Base-by-base conservation (phyloP, 78 protist genomes). In the Monocercomonoides exilis region DNA sequence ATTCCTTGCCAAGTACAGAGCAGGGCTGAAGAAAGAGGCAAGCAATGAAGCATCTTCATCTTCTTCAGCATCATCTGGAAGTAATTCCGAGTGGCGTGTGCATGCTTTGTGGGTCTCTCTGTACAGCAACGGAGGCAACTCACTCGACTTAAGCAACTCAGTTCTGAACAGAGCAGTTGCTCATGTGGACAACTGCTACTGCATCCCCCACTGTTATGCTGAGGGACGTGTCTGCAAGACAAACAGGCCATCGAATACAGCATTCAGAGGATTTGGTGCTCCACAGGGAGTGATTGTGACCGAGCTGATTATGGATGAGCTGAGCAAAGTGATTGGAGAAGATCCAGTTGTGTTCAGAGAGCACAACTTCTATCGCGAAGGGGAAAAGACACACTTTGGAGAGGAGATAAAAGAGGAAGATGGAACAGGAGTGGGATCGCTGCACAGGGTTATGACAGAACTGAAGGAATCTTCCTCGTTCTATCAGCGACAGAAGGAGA, bases 181-280 rank as follows among this genome's bases (percentile, higher is more conserved):
- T 34, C 87, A 85, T 46, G 1, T 42, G 34, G 90, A 87, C 45
- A 21, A 34, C 43, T 11, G 33, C 2, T 90, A 90, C 87, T 4
- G 6, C 84, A 33, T 45, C 64, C 86, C 63, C 38, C 35, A 86
- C 87, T 63, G 63, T 45, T 3, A 81, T 21, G 54, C 46, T 1
- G 2, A 41, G 3, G 92, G 88, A 6, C 33, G 54, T 1, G 21
- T 46, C 11, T 21, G 2, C 63, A 77, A 44, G 29, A n/a, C 89
- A 29, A 45, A 81, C 77, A 41, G 0, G 11, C 34, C 38, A 0
- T 82, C 89, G 44, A 82, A 64, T 45, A 90, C 92, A 0, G 90
- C 89, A 42, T 87, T 46, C n/a, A 6, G 82, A 21, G 90, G 90
- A 35, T 88, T 88, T 46, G 90, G 90, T 1, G 70, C 41, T 45